Base-by-base conservation (phyloP, 805 yeast genomes). In the Candida loeiensis region DNA sequence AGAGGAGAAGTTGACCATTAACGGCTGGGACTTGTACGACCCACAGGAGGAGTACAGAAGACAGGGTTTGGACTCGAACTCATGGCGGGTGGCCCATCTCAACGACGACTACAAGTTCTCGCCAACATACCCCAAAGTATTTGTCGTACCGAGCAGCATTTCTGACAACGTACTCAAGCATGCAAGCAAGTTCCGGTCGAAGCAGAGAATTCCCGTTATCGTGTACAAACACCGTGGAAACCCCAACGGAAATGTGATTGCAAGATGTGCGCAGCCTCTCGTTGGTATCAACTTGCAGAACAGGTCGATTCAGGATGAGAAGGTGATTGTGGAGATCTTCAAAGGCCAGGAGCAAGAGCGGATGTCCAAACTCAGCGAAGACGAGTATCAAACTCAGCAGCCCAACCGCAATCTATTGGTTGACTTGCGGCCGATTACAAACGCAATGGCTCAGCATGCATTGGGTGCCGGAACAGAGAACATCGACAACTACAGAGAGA, bases 381-480 rank as follows among this genome's bases (percentile, higher is more conserved):
- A 50, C 17, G 64, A 55, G 4, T 50, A 55, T 31, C 52, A 49
- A 12, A 41, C 31, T 34, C 53, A 51, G 14, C 71, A 66, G 45
- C 69, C 71, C 5, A 66, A 66, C 61, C 58, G 49, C 54, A 74
- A 90, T 53, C 61, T 93, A 20, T 80, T 93, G 21, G 91, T 88
- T 4, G 99, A 93, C 64, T 85, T 95, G 16, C 70, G 99, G 41
- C 99, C 99, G 1, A 60, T 89, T 18, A 84, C 97, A 0, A 93
- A 93, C 60, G 98, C 98, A 6, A 77, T 89, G 77, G 98, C 96
- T 0, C 98, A 93, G 53, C 86, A 87, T 34, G 98, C 98, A 0
- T 64, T 93, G 12, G 99, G 99, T 9, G 99, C 97, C n/a, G 99
- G 99, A 1, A 84, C 96, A 0, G 99, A 93, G 56, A 83, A 77